phyloP scores from a whole-genome alignment of 768 basidiomycete genomes.

The Hericium rajendrae region DNA sequence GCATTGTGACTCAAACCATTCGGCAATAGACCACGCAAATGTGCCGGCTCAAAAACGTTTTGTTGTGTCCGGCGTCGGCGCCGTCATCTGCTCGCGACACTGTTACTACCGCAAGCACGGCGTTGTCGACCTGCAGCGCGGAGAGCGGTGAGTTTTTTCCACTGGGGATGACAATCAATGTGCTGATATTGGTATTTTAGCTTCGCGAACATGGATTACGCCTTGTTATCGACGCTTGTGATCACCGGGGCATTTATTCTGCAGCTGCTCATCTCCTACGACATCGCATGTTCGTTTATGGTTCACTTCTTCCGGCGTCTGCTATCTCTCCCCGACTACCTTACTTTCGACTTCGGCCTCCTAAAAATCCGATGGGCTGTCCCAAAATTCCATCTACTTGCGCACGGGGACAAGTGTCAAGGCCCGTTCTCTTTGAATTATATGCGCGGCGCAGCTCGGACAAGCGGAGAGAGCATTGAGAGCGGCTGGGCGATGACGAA shows the following conservation, averaged over 20 bases:
- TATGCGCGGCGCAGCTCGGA: conserved; percentile 4
- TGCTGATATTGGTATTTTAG: too few species aligned
- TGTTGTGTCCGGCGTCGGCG: conserved; percentile 3
- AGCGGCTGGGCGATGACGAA: conserved; percentile 11
- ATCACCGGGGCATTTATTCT: too few species aligned
- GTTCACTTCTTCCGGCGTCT: background rate
- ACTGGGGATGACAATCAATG: too few species aligned
- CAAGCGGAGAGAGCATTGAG: conserved; percentile 15
- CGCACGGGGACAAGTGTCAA: conserved; percentile 12
- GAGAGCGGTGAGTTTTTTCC: too few species aligned
- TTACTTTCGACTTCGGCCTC: background rate
- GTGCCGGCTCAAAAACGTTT: background rate
- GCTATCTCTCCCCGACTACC: background rate
- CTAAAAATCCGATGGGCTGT: background rate
- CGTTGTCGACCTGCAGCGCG: background rate
- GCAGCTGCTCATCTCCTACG: too few species aligned
- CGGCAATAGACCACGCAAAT: conserved; percentile 2
- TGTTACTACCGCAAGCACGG: too few species aligned
- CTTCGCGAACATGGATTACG: too few species aligned
- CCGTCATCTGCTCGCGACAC: conserved; percentile 3
- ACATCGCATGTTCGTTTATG: background rate
- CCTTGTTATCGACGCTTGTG: too few species aligned
- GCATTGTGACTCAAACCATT: conserved; percentile 1
- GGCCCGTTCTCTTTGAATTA: conserved; percentile 9
- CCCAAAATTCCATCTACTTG: conserved; percentile 12